These are phyloP conservation scores for Colletotrichum zoysiae DNA, from an alignment of 2,329 filamentous ascomycete species.

Conservation along the genomic window DNA sequence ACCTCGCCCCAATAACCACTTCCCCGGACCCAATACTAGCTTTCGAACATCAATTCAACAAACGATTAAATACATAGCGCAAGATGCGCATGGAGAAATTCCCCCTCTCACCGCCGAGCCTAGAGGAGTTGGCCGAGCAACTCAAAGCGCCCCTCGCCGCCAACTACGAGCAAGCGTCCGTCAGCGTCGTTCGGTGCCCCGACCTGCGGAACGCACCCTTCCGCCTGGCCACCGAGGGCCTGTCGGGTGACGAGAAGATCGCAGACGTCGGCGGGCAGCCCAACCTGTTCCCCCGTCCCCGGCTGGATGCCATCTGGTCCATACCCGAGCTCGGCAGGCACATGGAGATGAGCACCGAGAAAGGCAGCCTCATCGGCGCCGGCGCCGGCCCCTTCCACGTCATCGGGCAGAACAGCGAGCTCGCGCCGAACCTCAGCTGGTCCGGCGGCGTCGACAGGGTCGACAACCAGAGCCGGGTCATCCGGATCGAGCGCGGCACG, in stretches of 20 bases:
- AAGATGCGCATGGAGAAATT: conserved; percentile 42
- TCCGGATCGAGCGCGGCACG: conserved; percentile 44
- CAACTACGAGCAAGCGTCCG: conserved; percentile 45
- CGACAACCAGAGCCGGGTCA: conserved; percentile 48
- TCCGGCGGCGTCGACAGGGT: conserved; percentile 42
- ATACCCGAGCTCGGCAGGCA: conserved; percentile 48
- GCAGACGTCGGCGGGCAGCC: conserved; percentile 59
- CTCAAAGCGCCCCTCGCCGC: conserved; percentile 43
- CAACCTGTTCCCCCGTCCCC: conserved; percentile 54
- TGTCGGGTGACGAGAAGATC: conserved; percentile 54
- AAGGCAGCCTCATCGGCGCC: conserved; percentile 55
- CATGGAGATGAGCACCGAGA: conserved; percentile 52
- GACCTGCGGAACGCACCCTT: conserved; percentile 55
- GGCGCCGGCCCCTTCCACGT: conserved; percentile 58
- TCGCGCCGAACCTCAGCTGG: conserved; percentile 55
- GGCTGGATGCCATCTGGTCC: conserved; percentile 51
- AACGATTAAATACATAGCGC: background rate
- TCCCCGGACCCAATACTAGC: background rate
- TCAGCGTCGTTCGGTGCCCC: conserved; percentile 49
- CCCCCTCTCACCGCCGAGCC: conserved; percentile 45
- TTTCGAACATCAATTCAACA: background rate
- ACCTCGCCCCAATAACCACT: background rate
- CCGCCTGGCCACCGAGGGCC: conserved; percentile 53
- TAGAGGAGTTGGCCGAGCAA: conserved; percentile 45
- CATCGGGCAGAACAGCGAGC: conserved; percentile 57